Conservation (phyloP, 495 filamentous ascomycete genomes). For the Neurospora discreta region DNA sequence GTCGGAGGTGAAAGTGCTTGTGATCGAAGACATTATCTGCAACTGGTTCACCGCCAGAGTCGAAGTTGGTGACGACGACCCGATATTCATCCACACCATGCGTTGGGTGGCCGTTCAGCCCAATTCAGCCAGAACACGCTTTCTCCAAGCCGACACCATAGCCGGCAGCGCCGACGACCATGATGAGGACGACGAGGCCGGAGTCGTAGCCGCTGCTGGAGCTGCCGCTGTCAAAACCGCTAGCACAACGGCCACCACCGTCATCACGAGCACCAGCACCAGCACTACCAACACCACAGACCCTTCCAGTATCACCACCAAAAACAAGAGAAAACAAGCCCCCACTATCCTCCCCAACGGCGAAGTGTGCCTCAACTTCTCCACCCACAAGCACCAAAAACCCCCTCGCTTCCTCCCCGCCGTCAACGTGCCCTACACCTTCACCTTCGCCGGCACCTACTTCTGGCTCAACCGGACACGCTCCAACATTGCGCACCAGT, state of each 20-base stretch:
- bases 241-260: neutral
- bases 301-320: conserved; percentile 39
- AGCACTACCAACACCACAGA: conserved; percentile 24
- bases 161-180: neutral
- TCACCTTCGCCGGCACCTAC: conserved; percentile 31
- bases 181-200: neutral
- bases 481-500: neutral
- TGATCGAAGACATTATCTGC: conserved; percentile 18
- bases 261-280: neutral
- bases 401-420: conserved; percentile 30
- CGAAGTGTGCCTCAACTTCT: conserved; percentile 32
- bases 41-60: conserved; percentile 44
- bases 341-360: conserved; percentile 22
- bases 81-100: conserved; percentile 50
- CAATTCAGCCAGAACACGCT: conserved; percentile 39
- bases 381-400: conserved; percentile 28
- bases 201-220: neutral
- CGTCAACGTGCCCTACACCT: conserved; percentile 23
- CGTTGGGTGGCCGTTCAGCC: conserved; percentile 48
- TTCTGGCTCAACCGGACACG: conserved; percentile 27
- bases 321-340: conserved; percentile 34
- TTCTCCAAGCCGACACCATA: conserved; percentile 44
- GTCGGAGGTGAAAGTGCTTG: conserved; percentile 16
- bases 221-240: neutral
- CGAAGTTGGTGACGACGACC: conserved; percentile 44